Conservation (phyloP, 495 filamentous ascomycete genomes). For the Sporormia fimetaria region DNA sequence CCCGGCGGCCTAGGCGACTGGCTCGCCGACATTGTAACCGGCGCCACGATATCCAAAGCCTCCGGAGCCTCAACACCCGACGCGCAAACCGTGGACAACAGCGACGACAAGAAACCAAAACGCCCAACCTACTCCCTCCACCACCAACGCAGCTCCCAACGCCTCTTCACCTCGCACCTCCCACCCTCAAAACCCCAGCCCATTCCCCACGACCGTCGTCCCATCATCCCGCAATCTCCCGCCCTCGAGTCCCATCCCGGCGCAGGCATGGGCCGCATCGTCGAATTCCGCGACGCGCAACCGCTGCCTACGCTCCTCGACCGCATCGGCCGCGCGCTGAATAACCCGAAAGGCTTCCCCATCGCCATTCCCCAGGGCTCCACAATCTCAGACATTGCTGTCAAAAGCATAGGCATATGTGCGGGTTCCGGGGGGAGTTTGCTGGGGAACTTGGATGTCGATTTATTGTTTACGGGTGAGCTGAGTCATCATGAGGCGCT, state of each 20-base stretch:
- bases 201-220: conserved; percentile 38
- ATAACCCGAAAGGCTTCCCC: conserved; percentile 53
- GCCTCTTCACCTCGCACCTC: neutral
- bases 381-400: conserved; percentile 42
- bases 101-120: conserved; percentile 20
- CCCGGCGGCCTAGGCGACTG: conserved; percentile 84
- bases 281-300: conserved; percentile 50
- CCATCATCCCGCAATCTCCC: conserved; percentile 40
- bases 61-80: conserved; percentile 6
- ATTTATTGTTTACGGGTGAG: conserved; percentile 84
- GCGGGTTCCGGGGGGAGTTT: conserved; percentile 73
- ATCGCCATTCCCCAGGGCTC: conserved; percentile 55
- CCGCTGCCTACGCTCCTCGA: conserved; percentile 52
- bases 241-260: conserved; percentile 47
- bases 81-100: conserved; percentile 33
- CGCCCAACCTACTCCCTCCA: conserved; percentile 32
- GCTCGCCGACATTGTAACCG: conserved; percentile 78
- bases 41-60: conserved; percentile 19
- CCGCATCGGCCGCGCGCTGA: conserved; percentile 46
- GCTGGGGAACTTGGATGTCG: conserved; percentile 50
- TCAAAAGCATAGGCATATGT: conserved; percentile 59
- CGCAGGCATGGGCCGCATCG: conserved; percentile 67
- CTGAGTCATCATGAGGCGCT: conserved; percentile 87
- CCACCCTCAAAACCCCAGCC: conserved; percentile 4
- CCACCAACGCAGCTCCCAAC: conserved; percentile 24